Conservation (phyloP, 129 eudicot genomes). For the Escallonia herrerae region DNA sequence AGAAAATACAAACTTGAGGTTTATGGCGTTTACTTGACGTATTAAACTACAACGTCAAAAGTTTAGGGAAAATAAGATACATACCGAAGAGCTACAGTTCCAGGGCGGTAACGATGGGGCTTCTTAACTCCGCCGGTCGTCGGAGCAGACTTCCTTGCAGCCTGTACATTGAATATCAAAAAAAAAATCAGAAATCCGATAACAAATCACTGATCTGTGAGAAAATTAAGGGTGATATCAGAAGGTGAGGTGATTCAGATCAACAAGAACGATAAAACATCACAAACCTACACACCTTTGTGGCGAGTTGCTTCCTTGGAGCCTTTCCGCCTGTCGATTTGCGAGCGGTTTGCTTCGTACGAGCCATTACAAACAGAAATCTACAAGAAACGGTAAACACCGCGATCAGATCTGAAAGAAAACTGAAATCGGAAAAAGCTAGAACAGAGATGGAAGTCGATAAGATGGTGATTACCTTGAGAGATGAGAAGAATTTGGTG, state of each 20-base stretch:
- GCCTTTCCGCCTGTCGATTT: slow-evolving; percentile 84
- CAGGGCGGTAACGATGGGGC: slow-evolving; percentile 65
- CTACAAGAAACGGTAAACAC: background rate
- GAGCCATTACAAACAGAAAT: slow-evolving; percentile 45
- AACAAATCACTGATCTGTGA: background rate
- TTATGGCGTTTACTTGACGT: background rate
- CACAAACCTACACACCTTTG: slow-evolving; percentile 28
- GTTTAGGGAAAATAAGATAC: background rate
- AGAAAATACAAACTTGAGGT: background rate
- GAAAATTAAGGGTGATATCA: background rate
- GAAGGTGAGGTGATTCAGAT: background rate
- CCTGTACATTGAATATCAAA: slow-evolving; percentile 13
- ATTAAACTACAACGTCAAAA: background rate
- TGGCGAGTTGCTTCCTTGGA: slow-evolving; percentile 74
- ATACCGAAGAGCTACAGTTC: slow-evolving; percentile 56
- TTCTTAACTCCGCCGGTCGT: slow-evolving; percentile 62
- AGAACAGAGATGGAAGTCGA: background rate
- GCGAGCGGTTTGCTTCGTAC: slow-evolving; percentile 84
- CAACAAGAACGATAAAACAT: background rate
- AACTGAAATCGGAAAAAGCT: background rate
- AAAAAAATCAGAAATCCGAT: background rate
- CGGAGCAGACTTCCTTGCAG: slow-evolving; percentile 68
- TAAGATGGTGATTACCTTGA: background rate
- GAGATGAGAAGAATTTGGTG: no score
- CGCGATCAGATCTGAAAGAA: background rate